Percentiles rank a stretch among this genome's conserved stretches.
Evolutionary conservation across 495 filamentous ascomycete genomes (phyloP).

Genomic region (Usnea hakonensis): DNA sequence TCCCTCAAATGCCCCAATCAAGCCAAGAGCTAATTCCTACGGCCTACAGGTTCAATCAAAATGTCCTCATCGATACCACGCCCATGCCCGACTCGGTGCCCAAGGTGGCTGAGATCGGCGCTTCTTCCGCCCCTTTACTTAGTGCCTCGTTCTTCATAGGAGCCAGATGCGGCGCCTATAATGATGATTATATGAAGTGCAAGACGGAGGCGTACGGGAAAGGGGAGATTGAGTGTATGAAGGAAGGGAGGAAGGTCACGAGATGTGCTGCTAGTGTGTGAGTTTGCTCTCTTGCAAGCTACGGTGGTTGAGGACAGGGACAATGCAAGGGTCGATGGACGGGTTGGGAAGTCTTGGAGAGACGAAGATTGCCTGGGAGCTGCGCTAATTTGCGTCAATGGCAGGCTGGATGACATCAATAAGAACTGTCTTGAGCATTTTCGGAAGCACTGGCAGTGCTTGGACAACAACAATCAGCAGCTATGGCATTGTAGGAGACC

Average conservation of each 20-base stretch:
- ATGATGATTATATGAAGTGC: constrained; percentile 99
- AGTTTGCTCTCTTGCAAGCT: constrained; percentile 32
- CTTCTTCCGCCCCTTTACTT: constrained; percentile 81
- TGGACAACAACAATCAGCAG: constrained; percentile 96
- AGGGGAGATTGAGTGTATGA: constrained; percentile 90
- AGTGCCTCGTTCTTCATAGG: constrained; percentile 97
- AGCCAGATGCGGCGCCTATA: constrained; percentile 85
- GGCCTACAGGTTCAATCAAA: constrained; percentile 85
- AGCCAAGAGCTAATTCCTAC: constrained; percentile 6
- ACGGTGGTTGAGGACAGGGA: not conserved
- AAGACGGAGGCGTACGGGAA: constrained; percentile 81
- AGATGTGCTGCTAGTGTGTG: constrained; percentile 95
- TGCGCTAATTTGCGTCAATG: constrained; percentile 12
- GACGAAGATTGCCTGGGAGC: not conserved
- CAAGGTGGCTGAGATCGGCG: constrained; percentile 81
- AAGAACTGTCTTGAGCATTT: constrained; percentile 87
- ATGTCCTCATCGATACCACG: constrained; percentile 88
- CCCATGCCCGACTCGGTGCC: constrained; percentile 88
- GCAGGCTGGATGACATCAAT: constrained; percentile 89
- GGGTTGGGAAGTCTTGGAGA: not conserved
- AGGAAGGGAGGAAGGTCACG: constrained; percentile 92
- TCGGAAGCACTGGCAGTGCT: constrained; percentile 84
- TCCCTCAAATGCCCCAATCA: not conserved
- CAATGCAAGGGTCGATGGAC: not conserved
- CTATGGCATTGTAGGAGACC: constrained; percentile 77